Percentiles rank a stretch among this genome's conserved stretches.
These are phyloP conservation scores for Yamadazyma kanchanaburiensis DNA, from an alignment of 1,139 yeast genomes.

Conservation along the genomic window DNA sequence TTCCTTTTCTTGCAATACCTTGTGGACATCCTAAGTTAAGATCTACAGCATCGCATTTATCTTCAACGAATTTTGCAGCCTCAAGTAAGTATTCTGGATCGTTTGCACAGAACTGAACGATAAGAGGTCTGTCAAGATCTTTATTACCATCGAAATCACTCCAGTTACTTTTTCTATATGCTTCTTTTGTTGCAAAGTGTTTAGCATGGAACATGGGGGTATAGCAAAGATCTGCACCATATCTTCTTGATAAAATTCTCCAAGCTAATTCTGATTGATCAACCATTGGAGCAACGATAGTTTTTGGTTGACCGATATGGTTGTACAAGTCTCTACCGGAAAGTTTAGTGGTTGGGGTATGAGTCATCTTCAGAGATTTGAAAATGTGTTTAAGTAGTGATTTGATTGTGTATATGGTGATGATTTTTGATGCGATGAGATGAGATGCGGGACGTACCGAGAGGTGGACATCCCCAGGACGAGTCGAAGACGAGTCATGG, in stretches of 20 bases:
- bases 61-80: conserved; percentile 80
- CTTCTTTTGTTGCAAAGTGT: conserved; percentile 78
- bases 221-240: conserved; percentile 92
- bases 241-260: conserved; percentile 80
- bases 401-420: too few species aligned
- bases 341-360: too few species aligned
- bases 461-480: too few species aligned
- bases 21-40: conserved; percentile 96
- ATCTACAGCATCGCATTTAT: conserved; percentile 92
- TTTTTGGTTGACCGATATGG: conserved; percentile 69
- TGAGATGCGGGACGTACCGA: too few species aligned
- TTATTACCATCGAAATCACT: conserved; percentile 69
- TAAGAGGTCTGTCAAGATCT: conserved; percentile 68
- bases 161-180: conserved; percentile 79
- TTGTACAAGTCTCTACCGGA: conserved; percentile 70
- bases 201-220: conserved; percentile 98
- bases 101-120: conserved; percentile 95
- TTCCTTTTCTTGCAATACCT: conserved; percentile 92
- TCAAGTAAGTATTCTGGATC: conserved; percentile 79
- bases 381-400: too few species aligned
- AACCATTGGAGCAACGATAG: conserved; percentile 97
- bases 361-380: too few species aligned
- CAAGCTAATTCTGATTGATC: conserved; percentile 96
- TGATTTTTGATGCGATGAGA: too few species aligned
- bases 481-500: too few species aligned